These are phyloP conservation scores for Rhodofomes roseus DNA, from an alignment of 1,284 basidiomycete genomes.

Conservation along the genomic window DNA sequence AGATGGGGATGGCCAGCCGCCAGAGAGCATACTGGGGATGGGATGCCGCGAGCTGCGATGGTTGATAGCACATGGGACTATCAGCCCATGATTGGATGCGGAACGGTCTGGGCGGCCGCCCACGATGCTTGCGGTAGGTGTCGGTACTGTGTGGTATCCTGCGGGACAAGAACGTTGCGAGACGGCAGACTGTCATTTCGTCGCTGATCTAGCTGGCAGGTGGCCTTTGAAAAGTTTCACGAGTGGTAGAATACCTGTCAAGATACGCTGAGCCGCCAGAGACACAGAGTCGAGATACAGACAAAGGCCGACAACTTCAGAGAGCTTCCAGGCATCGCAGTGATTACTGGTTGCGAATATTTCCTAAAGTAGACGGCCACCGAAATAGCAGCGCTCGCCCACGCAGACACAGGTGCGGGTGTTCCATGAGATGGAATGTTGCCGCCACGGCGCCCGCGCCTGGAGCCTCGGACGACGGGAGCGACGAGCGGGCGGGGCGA, in stretches of 20 bases:
- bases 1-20: background rate
- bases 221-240: background rate
- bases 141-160: background rate
- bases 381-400: background rate
- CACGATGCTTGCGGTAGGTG: background rate
- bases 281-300: background rate
- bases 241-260: background rate
- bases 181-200: background rate
- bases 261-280: background rate
- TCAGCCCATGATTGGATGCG: background rate
- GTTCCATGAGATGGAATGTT: background rate
- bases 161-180: background rate
- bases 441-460: background rate
- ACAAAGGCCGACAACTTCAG: background rate
- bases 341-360: background rate
- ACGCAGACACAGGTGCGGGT: background rate
- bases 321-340: background rate
- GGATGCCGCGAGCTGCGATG: background rate
- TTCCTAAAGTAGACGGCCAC: background rate
- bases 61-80: slow-evolving; percentile 1
- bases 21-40: background rate
- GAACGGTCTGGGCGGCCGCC: background rate
- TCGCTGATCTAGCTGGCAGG: background rate
- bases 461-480: background rate
- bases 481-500: background rate